These are phyloP conservation scores for Collybia nuda DNA, from an alignment of 768 basidiomycete species.

Conservation along the genomic window DNA sequence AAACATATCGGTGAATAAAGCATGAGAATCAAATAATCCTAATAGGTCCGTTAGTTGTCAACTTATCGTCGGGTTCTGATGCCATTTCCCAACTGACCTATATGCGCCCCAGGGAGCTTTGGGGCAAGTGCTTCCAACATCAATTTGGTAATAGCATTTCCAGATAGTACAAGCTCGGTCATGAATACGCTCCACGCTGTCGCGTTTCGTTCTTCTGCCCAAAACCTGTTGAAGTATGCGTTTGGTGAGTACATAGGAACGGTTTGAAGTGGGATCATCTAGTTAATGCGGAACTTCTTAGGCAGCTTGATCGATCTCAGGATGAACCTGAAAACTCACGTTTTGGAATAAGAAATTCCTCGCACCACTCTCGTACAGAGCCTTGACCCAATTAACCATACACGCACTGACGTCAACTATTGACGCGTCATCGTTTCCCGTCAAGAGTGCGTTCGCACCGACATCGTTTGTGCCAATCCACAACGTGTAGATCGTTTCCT, in stretches of 20 bases:
- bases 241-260: slow-evolving; percentile 44
- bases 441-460: slow-evolving; percentile 52
- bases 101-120: slow-evolving; percentile 49
- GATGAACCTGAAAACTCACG: slow-evolving; percentile 32
- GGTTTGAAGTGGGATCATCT: slow-evolving; percentile 60
- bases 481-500: slow-evolving; percentile 59
- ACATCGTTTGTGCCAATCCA: slow-evolving; percentile 75
- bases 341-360: slow-evolving; percentile 72
- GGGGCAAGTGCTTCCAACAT: slow-evolving; percentile 49
- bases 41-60: neutral
- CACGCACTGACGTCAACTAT: slow-evolving; percentile 59
- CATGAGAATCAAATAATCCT: slow-evolving; percentile 65
- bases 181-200: slow-evolving; percentile 60
- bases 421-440: slow-evolving; percentile 49
- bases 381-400: slow-evolving; percentile 59
- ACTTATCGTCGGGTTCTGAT: neutral
- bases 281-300: neutral
- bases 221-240: slow-evolving; percentile 51
- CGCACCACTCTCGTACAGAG: slow-evolving; percentile 55
- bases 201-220: slow-evolving; percentile 48
- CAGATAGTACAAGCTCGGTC: slow-evolving; percentile 48
- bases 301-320: neutral
- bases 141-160: slow-evolving; percentile 50
- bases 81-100: slow-evolving; percentile 39
- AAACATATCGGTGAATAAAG: slow-evolving; percentile 60